phyloP scores from a whole-genome alignment of 148 eudicot species.

The Amaranthus cruentus region DNA sequence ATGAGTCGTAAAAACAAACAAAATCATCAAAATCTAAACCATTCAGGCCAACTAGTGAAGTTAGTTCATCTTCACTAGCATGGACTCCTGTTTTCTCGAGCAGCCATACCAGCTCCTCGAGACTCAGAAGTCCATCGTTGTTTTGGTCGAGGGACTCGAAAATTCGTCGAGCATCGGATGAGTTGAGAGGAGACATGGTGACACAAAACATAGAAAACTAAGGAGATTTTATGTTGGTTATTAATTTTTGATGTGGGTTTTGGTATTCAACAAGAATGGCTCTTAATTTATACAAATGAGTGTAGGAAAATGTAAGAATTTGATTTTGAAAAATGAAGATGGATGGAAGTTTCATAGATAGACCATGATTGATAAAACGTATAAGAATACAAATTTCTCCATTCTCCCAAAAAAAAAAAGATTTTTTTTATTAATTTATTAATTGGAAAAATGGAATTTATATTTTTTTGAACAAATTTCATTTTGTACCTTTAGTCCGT shows the following conservation, averaged over 20 bases:
- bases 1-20: conserved; percentile 28
- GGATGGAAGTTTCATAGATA: too few relatives aligned
- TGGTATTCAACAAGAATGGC: not conserved
- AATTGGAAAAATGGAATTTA: too few relatives aligned
- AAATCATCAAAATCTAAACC: conserved; percentile 40
- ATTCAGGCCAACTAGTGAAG: conserved; percentile 32
- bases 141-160: conserved; percentile 50
- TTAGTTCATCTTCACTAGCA: conserved; percentile 32
- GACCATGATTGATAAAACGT: too few relatives aligned
- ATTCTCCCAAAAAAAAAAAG: too few relatives aligned
- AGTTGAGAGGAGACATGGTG: conserved; percentile 33
- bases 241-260: not conserved
- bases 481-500: too few relatives aligned
- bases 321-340: too few relatives aligned
- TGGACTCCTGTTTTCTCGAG: conserved; percentile 35
- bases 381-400: too few relatives aligned
- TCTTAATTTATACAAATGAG: too few relatives aligned
- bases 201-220: not conserved
- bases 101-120: conserved; percentile 44
- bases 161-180: conserved; percentile 35
- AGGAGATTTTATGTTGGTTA: not conserved
- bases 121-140: conserved; percentile 46
- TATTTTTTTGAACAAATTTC: too few relatives aligned
- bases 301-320: too few relatives aligned
- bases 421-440: too few relatives aligned